Base-by-base conservation (phyloP, 257 asterid genomes). In the Solanum medicagineum region DNA sequence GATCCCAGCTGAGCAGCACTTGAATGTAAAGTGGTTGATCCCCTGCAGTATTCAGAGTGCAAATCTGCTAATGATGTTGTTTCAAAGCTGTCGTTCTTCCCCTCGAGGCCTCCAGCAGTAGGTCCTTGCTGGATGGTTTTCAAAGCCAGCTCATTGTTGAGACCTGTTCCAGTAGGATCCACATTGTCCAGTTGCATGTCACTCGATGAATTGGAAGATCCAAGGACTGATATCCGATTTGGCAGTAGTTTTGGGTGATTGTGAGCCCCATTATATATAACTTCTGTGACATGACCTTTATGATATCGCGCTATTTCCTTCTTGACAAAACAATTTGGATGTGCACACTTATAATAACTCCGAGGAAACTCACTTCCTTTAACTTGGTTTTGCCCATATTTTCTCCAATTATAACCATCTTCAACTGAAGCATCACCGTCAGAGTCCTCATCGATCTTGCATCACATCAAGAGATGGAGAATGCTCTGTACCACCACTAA, bases 391-490 rank as follows among this genome's bases (percentile, higher is more conserved):
- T 95, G 98, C 71, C 98, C 98, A 42, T 95, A 95, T 81, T 95
- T 94, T 85, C 94, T 89, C 98, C 98, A 95, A 73, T 90, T 94
- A 83, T 90, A 94, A 73, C 97, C 98, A 87, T 95, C 98, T 32
- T 93, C 97, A 49, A 88, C 91, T 9, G 91, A 91, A 84, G 89
- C 73, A 73, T 93, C 91, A 55, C 86, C 92, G 80, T 47, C 75
- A 53, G 83, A 88, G 68, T 88, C 93, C 55, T 86, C 91, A 26
- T 26, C 29, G 29, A 22, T 93, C 92, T 56, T 87, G 89, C 77
- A 77, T 91, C 82, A 88, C 94, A 42, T 91, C 94, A 42, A 91
- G 88, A 49, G 94, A 89, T 24, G 96, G 92, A 86, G 94, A 91
- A 75, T 88, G 87, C 83, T 91, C 92, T 42, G 80, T 26, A 26